A percentile compares a stretch with the other conserved stretches of the same genome.
These are phyloP conservation scores for Eucalyptus regnans DNA, from an alignment of 345 rosid species.

Conservation along the genomic window DNA sequence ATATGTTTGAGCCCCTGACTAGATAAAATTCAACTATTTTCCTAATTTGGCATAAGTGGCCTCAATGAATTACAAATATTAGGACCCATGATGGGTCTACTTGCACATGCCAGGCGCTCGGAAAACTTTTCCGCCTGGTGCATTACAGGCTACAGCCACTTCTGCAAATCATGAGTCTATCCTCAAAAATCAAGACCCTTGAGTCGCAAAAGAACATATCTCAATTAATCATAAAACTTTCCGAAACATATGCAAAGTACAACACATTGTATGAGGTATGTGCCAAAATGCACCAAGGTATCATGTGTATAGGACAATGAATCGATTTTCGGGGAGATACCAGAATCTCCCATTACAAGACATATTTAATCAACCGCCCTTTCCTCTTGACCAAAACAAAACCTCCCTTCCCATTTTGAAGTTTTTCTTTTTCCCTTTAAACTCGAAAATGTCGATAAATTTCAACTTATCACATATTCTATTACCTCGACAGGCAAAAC, in stretches of 20 bases:
- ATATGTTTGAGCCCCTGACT: accelerated
- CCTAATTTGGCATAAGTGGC: neutral
- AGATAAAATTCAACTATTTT: neutral
- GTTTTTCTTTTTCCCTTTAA: neutral
- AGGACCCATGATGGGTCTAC: neutral
- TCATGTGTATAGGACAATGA: accelerated
- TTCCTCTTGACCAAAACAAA: neutral
- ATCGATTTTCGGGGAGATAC: neutral
- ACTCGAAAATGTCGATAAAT: neutral
- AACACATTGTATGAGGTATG: neutral
- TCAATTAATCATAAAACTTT: neutral
- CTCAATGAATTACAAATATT: neutral
- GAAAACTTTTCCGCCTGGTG: neutral
- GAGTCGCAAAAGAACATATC: accelerated
- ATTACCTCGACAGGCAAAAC: neutral
- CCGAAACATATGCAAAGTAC: neutral
- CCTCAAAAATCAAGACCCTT: accelerated
- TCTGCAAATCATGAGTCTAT: neutral
- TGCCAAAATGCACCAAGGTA: neutral
- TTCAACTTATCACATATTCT: neutral
- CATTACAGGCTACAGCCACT: neutral
- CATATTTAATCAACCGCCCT: neutral
- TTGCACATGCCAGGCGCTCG: neutral
- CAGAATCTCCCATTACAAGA: neutral
- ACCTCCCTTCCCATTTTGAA: neutral